A percentile compares a stretch with the other conserved stretches of the same genome.
phyloP scores from a whole-genome alignment of 805 yeast genomes.

The Candida maris region DNA sequence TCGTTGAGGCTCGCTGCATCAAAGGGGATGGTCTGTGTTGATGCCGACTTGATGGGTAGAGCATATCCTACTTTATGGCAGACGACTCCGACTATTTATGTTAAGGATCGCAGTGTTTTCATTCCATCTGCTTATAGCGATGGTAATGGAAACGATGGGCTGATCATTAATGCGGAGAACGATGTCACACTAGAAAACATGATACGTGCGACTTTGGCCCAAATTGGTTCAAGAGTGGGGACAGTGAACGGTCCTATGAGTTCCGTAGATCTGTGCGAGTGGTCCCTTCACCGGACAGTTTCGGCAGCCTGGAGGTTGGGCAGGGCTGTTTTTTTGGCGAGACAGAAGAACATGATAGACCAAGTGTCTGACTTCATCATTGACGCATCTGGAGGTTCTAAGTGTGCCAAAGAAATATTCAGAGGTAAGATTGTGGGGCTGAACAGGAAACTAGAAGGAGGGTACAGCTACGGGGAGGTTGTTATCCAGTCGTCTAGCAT shows the following conservation, averaged over 20 bases:
- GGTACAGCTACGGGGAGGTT: conserved; percentile 46
- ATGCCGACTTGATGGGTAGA: conserved; percentile 47
- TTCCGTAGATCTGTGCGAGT: conserved; percentile 12
- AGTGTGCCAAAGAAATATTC: conserved; percentile 34
- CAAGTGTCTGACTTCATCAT: conserved; percentile 33
- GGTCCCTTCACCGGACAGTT: conserved; percentile 27
- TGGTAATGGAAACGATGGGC: conserved; percentile 40
- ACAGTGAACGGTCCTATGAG: conserved; percentile 32
- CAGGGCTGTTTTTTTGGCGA: conserved; percentile 38
- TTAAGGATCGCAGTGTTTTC: conserved; percentile 18
- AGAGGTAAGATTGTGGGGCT: conserved; percentile 43
- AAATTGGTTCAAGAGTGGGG: conserved; percentile 38
- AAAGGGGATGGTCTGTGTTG: conserved; percentile 30
- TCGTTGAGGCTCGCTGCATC: conserved; percentile 25
- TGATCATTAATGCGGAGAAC: conserved; percentile 31
- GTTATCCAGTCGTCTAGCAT: conserved; percentile 20
- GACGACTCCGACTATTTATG: conserved; percentile 32
- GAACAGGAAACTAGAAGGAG: conserved; percentile 38
- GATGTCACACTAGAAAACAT: conserved; percentile 36
- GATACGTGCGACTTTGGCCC: conserved; percentile 40
- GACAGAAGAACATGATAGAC: conserved; percentile 35
- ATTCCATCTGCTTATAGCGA: conserved; percentile 27
- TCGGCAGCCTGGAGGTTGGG: conserved; percentile 49
- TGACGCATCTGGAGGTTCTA: conserved; percentile 32
- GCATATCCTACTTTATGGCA: conserved; percentile 46